Evolutionary conservation across 2,329 filamentous ascomycete species (phyloP).

Genomic region (Aspergillus candidus): DNA sequence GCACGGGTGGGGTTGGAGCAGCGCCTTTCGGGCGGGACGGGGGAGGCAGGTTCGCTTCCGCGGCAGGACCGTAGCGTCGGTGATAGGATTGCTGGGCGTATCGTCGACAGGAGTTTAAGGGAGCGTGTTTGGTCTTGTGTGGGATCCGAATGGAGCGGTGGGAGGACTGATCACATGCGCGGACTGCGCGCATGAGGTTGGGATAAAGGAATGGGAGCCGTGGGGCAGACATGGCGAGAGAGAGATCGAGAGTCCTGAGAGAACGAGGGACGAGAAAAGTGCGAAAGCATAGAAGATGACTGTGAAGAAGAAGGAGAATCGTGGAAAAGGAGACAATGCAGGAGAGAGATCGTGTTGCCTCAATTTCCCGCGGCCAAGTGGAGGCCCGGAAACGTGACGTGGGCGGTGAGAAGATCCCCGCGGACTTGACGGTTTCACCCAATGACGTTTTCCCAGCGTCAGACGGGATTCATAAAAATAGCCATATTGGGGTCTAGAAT

Average conservation of each 20-base stretch:
- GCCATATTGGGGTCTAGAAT: too few species aligned
- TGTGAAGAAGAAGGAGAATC: background rate
- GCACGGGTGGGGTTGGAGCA: constrained; percentile 8
- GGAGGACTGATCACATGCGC: constrained; percentile 43
- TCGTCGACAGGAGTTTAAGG: constrained; percentile 33
- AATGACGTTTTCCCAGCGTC: too few species aligned
- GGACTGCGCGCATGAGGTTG: constrained; percentile 55
- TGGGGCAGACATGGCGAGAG: constrained; percentile 51
- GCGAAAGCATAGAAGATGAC: constrained; percentile 1
- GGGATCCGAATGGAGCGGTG: constrained; percentile 39
- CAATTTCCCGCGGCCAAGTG: constrained; percentile 23
- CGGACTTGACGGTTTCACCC: constrained; percentile 1
- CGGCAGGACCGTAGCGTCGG: constrained; percentile 43
- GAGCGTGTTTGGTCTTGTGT: constrained; percentile 21
- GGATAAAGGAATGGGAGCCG: constrained; percentile 65
- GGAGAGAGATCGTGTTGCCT: background rate
- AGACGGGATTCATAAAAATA: background rate
- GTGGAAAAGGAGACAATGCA: background rate
- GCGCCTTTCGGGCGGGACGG: constrained; percentile 27
- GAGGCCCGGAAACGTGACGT: constrained; percentile 20
- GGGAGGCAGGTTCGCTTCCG: constrained; percentile 37
- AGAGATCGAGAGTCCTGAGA: constrained; percentile 6
- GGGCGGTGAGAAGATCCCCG: constrained; percentile 19
- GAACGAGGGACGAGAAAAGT: constrained; percentile 6
- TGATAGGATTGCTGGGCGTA: constrained; percentile 36